A percentile compares a stretch with the other conserved stretches of the same genome.
These are phyloP conservation scores for slime mould (Dictyostelium discoideum) DNA, from an alignment of 78 protist species.

Conservation along the genomic window DNA sequence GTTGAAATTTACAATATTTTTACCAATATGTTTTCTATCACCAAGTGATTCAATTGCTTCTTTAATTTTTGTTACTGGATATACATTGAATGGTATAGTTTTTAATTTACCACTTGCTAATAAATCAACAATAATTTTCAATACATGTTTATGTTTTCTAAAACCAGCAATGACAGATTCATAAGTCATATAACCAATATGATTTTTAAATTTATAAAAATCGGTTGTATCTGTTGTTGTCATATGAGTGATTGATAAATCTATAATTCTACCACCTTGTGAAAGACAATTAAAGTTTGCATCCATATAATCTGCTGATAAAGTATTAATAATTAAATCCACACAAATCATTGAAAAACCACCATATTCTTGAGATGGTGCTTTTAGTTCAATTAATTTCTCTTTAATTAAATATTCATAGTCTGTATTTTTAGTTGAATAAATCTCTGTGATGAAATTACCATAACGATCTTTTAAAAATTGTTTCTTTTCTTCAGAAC, in stretches of 20 bases:
- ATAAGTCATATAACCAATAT: background rate
- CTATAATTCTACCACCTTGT: conserved; percentile 68
- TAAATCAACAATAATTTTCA: background rate
- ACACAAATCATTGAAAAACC: conserved; percentile 1
- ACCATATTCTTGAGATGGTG: background rate
- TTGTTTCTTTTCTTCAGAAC: conserved; percentile 35
- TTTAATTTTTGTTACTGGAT: background rate
- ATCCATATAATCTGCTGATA: conserved; percentile 24
- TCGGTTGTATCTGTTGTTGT: background rate
- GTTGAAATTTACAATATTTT: background rate
- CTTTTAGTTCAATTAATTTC: background rate
- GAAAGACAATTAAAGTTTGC: conserved; percentile 38
- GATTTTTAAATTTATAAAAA: conserved; percentile 12
- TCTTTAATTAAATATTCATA: background rate
- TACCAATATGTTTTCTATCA: conserved; percentile 34
- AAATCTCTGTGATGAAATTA: background rate
- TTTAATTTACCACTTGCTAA: background rate
- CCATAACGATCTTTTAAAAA: conserved; percentile 23
- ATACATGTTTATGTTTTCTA: conserved; percentile 58
- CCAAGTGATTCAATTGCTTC: background rate
- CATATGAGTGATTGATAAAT: conserved; percentile 37
- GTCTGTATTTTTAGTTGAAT: background rate
- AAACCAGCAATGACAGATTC: background rate
- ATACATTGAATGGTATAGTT: background rate
- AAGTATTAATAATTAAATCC: conserved; percentile 68